Conservation (phyloP, 1,139 yeast species). For the Hyphopichia wangnamkhiaoensis region DNA sequence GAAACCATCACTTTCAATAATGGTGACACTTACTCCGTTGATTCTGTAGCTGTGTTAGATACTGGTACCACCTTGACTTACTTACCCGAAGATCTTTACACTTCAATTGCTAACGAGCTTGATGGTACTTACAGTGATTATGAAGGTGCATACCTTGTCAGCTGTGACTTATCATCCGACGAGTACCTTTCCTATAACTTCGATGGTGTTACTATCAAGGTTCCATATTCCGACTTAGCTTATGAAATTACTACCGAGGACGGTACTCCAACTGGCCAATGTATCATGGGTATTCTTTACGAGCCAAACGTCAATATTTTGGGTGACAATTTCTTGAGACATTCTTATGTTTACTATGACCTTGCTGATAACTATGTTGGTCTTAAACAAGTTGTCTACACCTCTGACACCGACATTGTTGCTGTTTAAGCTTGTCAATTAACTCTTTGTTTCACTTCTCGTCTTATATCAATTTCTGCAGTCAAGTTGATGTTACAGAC, state of each 20-base stretch:
- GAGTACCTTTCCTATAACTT: slow-evolving; percentile 26
- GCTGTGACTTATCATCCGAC: slow-evolving; percentile 16
- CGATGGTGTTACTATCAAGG: slow-evolving; percentile 28
- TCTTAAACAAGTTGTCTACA: slow-evolving; percentile 37
- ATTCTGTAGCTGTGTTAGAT: slow-evolving; percentile 24
- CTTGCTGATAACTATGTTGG: slow-evolving; percentile 39
- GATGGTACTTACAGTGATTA: slow-evolving; percentile 15
- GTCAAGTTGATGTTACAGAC: too few relatives aligned
- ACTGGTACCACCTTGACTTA: slow-evolving; percentile 32
- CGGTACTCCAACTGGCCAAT: slow-evolving; percentile 9
- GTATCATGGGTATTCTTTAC: slow-evolving; percentile 18
- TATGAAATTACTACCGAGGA: slow-evolving; percentile 8
- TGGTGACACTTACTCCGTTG: slow-evolving; percentile 8
- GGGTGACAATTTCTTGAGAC: slow-evolving; percentile 42
- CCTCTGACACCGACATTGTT: slow-evolving; percentile 12
- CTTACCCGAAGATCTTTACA: slow-evolving; percentile 19
- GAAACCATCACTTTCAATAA: neutral
- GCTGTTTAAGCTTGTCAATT: too few relatives aligned
- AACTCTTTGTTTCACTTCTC: too few relatives aligned
- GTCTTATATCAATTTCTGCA: too few relatives aligned
- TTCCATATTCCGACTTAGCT: slow-evolving; percentile 26
- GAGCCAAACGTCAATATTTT: slow-evolving; percentile 17
- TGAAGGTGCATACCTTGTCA: slow-evolving; percentile 3
- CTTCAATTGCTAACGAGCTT: slow-evolving; percentile 20
- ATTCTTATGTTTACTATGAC: slow-evolving; percentile 37